phyloP scores from a whole-genome alignment of 345 rosid genomes.

The Eucalyptus melliodora region DNA sequence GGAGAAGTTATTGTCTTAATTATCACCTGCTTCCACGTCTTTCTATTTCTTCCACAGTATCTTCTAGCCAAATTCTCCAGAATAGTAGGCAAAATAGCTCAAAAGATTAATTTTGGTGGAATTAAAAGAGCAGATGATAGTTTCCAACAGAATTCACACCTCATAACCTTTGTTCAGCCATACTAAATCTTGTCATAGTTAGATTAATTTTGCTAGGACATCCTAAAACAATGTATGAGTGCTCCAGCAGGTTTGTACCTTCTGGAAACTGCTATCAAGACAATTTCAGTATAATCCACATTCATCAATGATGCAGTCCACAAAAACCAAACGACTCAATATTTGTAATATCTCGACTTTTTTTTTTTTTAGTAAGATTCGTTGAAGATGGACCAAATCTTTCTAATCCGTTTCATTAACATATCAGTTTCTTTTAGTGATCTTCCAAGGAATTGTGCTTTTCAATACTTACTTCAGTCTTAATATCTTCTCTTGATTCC shows the following conservation, averaged over 20 bases:
- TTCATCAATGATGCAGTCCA: not conserved
- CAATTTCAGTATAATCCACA: not conserved
- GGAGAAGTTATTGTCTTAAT: not conserved
- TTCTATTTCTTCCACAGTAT: not conserved
- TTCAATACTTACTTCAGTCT: not conserved
- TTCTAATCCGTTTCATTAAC: not conserved
- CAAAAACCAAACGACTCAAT: not conserved
- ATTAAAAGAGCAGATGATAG: not conserved
- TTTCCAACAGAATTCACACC: not conserved
- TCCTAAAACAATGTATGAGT: not conserved
- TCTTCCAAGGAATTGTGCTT: not conserved
- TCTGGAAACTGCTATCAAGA: not conserved
- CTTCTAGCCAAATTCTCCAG: not conserved
- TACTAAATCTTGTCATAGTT: not conserved
- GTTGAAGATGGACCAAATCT: not conserved
- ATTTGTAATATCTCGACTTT: not conserved
- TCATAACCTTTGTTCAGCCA: not conserved
- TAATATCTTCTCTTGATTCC: not conserved
- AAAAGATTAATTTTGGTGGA: not conserved
- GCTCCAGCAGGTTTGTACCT: not conserved
- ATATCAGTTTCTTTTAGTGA: not conserved
- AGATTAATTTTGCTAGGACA: not conserved
- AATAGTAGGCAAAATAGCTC: not conserved
- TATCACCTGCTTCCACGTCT: not conserved
- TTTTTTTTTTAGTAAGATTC: not conserved